Evolutionary conservation across 345 rosid species (phyloP).

Genomic region (Gossypium herbaceum): DNA sequence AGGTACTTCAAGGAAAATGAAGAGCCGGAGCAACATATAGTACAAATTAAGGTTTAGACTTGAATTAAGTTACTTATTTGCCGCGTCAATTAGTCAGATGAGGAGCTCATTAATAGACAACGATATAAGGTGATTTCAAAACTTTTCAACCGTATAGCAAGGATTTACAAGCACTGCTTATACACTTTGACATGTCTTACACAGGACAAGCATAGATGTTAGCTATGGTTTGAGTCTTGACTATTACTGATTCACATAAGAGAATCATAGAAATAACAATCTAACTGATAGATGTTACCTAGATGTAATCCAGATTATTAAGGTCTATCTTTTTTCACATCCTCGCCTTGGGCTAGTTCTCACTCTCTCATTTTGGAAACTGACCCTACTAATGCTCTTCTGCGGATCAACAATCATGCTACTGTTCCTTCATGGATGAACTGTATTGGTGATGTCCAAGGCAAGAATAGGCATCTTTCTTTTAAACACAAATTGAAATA

Average conservation of each 20-base stretch:
- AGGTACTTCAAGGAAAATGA: neutral
- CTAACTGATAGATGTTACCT: neutral
- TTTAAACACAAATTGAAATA: neutral
- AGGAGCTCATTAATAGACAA: neutral
- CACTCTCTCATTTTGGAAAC: neutral
- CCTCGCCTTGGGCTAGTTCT: neutral
- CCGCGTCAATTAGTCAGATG: neutral
- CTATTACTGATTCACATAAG: slow-evolving; percentile 2
- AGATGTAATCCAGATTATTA: neutral
- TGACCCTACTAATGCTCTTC: neutral
- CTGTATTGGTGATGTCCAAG: neutral
- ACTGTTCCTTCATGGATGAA: neutral
- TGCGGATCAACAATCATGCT: neutral
- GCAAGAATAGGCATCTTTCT: neutral
- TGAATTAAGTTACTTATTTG: neutral
- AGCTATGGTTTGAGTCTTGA: neutral
- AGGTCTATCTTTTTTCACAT: neutral
- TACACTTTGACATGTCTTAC: neutral
- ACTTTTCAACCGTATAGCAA: neutral
- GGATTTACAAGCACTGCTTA: neutral
- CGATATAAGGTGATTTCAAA: neutral
- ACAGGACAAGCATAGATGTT: neutral
- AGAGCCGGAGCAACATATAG: neutral
- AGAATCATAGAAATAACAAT: neutral
- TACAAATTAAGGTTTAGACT: neutral